Percentiles rank a stretch among this genome's conserved stretches.
Conservation (phyloP, 2,329 filamentous ascomycete genomes). For the Hysterium pulicare region DNA sequence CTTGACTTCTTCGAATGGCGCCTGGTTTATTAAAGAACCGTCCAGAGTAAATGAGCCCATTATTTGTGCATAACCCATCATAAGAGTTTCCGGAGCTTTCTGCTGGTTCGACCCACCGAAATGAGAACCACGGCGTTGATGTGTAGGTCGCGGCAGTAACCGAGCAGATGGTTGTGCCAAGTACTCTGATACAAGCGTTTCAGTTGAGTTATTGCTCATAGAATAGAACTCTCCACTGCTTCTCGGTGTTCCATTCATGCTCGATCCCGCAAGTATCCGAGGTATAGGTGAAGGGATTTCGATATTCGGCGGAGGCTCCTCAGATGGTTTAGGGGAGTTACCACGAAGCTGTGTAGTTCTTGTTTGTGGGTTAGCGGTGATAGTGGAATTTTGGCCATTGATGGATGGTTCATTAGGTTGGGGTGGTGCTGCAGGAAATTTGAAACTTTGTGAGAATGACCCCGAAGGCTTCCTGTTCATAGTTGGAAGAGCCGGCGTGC, state of each 20-base stretch:
- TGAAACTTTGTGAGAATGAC: constrained; percentile 50
- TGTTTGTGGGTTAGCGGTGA: constrained; percentile 43
- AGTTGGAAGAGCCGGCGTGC: constrained; percentile 38
- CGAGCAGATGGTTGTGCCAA: constrained; percentile 48
- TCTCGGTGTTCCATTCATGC: constrained; percentile 71
- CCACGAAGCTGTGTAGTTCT: constrained; percentile 30
- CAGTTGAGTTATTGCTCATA: constrained; percentile 88
- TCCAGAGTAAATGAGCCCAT: constrained; percentile 90
- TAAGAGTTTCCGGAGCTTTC: constrained; percentile 68
- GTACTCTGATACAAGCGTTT: constrained; percentile 90
- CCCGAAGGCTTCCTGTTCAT: constrained; percentile 39
- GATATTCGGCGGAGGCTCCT: constrained; percentile 25
- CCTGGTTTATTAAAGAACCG: constrained; percentile 83
- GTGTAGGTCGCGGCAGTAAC: constrained; percentile 42
- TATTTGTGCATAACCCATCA: constrained; percentile 98
- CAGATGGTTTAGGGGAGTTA: constrained; percentile 18
- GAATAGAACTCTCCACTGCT: constrained; percentile 96
- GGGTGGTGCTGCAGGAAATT: constrained; percentile 50
- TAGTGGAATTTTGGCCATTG: too few species aligned
- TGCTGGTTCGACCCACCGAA: constrained; percentile 29
- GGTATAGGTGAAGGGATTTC: constrained; percentile 61
- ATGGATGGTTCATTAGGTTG: constrained; percentile 31
- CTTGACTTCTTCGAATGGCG: constrained; percentile 93
- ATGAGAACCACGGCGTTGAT: constrained; percentile 29
- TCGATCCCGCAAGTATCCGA: constrained; percentile 73